Percentiles rank a stretch among this genome's conserved stretches.
Evolutionary conservation across 495 filamentous ascomycete genomes (phyloP).

Genomic region (Aspergillus mulundensis): DNA sequence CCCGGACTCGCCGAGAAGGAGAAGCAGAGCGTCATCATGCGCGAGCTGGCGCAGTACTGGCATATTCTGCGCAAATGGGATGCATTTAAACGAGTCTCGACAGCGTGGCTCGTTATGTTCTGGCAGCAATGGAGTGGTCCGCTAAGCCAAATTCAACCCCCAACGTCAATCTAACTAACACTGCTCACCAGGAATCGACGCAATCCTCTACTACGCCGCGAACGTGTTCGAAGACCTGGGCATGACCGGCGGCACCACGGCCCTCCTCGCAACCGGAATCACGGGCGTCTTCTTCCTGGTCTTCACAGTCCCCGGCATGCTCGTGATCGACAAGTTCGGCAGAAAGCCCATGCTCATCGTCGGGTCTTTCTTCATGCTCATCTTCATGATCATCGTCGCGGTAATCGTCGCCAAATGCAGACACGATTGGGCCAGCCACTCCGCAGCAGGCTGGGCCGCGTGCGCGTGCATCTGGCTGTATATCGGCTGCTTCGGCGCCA

Average conservation of each 20-base stretch:
- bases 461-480: constrained; percentile 46
- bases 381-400: neutral
- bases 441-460: constrained; percentile 24
- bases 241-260: constrained; percentile 19
- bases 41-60: no score
- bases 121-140: constrained; percentile 68
- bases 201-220: constrained; percentile 60
- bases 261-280: neutral
- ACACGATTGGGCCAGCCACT: neutral
- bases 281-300: neutral
- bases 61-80: constrained; percentile 3
- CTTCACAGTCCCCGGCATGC: constrained; percentile 44
- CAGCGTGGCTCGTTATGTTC: constrained; percentile 20
- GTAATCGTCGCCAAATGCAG: neutral
- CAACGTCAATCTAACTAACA: no score
- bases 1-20: neutral
- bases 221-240: constrained; percentile 48
- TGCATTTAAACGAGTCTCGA: neutral
- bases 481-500: constrained; percentile 41
- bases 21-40: no score
- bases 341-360: neutral
- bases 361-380: neutral
- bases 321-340: neutral
- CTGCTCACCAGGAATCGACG: constrained; percentile 45
- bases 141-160: no score